Conservation (phyloP, 345 rosid species). For the Hibiscus syriacus region DNA sequence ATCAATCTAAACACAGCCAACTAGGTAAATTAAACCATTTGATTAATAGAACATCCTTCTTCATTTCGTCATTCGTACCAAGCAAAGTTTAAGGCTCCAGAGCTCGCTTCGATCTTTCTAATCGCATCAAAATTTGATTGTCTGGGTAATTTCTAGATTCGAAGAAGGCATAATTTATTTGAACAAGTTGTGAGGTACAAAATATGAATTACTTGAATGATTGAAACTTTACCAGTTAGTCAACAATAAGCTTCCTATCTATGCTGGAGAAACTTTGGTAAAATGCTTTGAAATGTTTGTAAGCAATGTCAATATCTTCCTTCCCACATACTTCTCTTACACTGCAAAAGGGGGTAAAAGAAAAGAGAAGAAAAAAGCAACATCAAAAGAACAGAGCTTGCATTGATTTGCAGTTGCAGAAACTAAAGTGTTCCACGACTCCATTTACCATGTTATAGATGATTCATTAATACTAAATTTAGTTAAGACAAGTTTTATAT, state of each 20-base stretch:
- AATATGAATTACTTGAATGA: not conserved
- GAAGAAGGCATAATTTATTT: not conserved
- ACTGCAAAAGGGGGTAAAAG: constrained; percentile 45
- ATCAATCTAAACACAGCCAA: too few species aligned
- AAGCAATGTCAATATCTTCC: constrained; percentile 75
- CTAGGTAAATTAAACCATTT: too few species aligned
- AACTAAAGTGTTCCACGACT: not conserved
- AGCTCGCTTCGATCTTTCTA: too few species aligned
- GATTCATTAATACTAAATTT: not conserved
- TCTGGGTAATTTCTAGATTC: not conserved
- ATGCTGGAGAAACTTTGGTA: constrained; percentile 58
- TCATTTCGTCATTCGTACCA: too few species aligned
- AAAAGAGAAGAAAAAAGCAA: not conserved
- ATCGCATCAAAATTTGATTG: too few species aligned
- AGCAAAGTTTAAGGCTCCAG: too few species aligned
- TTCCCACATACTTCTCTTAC: constrained; percentile 86
- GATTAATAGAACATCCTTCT: too few species aligned
- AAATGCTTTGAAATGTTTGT: constrained; percentile 90
- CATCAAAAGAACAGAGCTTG: not conserved
- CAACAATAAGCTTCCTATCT: constrained; percentile 60
- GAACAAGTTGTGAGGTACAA: not conserved
- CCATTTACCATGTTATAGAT: not conserved
- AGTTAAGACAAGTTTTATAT: not conserved
- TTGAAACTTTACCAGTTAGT: constrained; percentile 16
- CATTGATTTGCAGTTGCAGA: not conserved